These are phyloP conservation scores for Claviceps capensis DNA, from an alignment of 2,329 filamentous ascomycete genomes.

Conservation along the genomic window DNA sequence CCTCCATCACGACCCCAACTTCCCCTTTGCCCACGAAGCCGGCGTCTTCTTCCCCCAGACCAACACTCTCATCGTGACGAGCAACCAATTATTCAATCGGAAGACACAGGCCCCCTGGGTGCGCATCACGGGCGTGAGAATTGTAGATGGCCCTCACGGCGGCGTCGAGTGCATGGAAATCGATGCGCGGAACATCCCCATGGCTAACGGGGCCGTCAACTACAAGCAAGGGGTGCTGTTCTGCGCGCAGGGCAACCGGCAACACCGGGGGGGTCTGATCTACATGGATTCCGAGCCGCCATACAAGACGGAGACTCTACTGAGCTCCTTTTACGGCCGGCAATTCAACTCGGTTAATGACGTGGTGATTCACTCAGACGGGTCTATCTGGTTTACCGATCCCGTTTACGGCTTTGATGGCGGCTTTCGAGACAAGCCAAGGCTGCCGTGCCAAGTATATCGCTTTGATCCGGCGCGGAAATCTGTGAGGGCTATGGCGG, in stretches of 20 bases:
- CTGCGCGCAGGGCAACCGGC: conserved; percentile 24
- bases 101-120: conserved; percentile 21
- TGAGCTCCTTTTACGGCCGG: conserved; percentile 47
- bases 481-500: conserved; percentile 40
- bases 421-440: conserved; percentile 39
- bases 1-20: not conserved
- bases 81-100: conserved; percentile 12
- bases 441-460: conserved; percentile 45
- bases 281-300: conserved; percentile 1
- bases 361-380: conserved; percentile 34
- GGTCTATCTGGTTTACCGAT: conserved; percentile 53
- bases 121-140: conserved; percentile 12
- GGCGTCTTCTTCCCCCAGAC: conserved; percentile 24
- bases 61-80: conserved; percentile 8
- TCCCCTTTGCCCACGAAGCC: conserved; percentile 30
- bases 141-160: conserved; percentile 3
- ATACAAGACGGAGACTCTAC: conserved; percentile 21
- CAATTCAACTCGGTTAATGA: conserved; percentile 50
- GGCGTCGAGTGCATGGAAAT: conserved; percentile 12
- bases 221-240: conserved; percentile 9
- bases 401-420: conserved; percentile 45
- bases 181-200: conserved; percentile 6
- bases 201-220: conserved; percentile 11
- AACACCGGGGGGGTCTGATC: conserved; percentile 31
- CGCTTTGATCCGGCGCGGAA: conserved; percentile 36